phyloP scores from a whole-genome alignment of 139 green algal genomes.

The Chlamydomonas applanata region DNA sequence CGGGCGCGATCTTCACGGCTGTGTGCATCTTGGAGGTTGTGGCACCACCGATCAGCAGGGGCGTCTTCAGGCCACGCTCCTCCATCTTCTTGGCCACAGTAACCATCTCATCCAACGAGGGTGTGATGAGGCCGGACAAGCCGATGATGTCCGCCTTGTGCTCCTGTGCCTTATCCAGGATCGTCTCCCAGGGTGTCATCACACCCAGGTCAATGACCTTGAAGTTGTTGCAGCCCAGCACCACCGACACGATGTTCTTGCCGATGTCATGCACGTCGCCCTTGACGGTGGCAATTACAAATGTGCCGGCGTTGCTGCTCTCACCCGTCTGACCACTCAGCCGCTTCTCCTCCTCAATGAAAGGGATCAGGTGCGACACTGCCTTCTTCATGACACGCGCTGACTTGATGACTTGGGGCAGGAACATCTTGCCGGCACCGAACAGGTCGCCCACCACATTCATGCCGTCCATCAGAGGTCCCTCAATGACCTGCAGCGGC shows the following conservation, averaged over 20 bases:
- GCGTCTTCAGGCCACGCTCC: constrained; percentile 82
- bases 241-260: constrained; percentile 99
- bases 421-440: constrained; percentile 98
- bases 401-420: constrained; percentile 99
- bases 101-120: constrained; percentile 97
- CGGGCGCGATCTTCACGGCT: constrained; percentile 94
- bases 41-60: constrained; percentile 94
- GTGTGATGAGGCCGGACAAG: constrained; percentile 97
- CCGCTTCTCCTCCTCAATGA: constrained; percentile 98
- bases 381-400: constrained; percentile 99
- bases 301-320: constrained; percentile 75
- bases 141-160: constrained; percentile 96
- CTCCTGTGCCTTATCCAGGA: constrained; percentile 85
- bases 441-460: constrained; percentile 99
- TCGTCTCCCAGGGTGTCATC: constrained; percentile 95
- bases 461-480: constrained; percentile 98
- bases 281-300: constrained; percentile 98
- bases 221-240: constrained; percentile 99
- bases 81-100: constrained; percentile 95
- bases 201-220: constrained; percentile 97
- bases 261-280: constrained; percentile 99
- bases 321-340: constrained; percentile 42
- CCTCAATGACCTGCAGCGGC: constrained; percentile 95
- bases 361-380: constrained; percentile 95
- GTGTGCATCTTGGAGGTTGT: constrained; percentile 99